A percentile compares a stretch with the other conserved stretches of the same genome.
These are phyloP conservation scores for Lentinula detonsa DNA, from an alignment of 768 basidiomycete genomes.

Conservation along the genomic window DNA sequence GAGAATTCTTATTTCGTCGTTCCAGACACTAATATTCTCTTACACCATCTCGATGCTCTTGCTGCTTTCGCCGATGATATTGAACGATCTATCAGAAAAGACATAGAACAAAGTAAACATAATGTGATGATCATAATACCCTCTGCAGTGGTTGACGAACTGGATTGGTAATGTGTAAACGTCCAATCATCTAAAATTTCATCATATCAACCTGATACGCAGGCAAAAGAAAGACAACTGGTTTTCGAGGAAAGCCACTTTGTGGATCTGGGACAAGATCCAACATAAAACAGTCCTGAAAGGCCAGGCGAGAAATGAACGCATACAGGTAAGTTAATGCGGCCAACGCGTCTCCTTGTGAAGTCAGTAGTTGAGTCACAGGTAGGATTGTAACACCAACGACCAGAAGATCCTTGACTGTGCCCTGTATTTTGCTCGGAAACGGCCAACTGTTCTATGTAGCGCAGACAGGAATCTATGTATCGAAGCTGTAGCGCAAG, in stretches of 20 bases:
- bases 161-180: constrained; percentile 52
- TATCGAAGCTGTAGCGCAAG: constrained; percentile 40
- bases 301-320: constrained; percentile 60
- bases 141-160: constrained; percentile 68
- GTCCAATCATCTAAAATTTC: neutral
- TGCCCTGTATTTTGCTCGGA: constrained; percentile 49
- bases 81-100: constrained; percentile 25
- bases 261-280: constrained; percentile 60
- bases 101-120: constrained; percentile 13
- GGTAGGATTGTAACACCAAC: constrained; percentile 32
- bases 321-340: constrained; percentile 56
- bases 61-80: constrained; percentile 60
- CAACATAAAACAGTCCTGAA: constrained; percentile 49
- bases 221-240: constrained; percentile 50
- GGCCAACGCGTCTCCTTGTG: constrained; percentile 23
- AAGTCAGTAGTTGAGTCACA: neutral
- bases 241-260: constrained; percentile 65
- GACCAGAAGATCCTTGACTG: constrained; percentile 76
- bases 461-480: constrained; percentile 67
- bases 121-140: constrained; percentile 66
- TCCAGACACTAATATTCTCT: constrained; percentile 74
- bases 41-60: constrained; percentile 60
- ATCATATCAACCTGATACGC: neutral
- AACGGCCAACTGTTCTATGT: constrained; percentile 48
- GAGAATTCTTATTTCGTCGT: constrained; percentile 47